phyloP scores from a whole-genome alignment of 2,329 filamentous ascomycete genomes.

The Emergomyces orientalis region DNA sequence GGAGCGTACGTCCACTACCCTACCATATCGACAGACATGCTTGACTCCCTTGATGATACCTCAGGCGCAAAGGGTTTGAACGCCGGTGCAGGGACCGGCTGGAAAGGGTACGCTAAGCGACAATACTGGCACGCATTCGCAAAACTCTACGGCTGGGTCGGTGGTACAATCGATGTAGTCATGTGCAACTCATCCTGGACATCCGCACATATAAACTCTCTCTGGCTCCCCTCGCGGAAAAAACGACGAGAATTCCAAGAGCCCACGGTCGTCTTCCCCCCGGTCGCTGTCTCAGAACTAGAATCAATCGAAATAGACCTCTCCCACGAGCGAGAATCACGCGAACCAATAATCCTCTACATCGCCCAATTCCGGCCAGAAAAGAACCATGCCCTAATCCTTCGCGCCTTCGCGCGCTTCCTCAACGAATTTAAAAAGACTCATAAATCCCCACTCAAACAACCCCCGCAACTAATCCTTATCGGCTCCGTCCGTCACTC shows the following conservation, averaged over 20 bases:
- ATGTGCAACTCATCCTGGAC: constrained; percentile 99
- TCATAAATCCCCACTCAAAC: constrained; percentile 14
- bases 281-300: constrained; percentile 80
- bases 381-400: constrained; percentile 85
- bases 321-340: constrained; percentile 54
- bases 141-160: constrained; percentile 68
- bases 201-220: constrained; percentile 64
- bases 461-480: constrained; percentile 58
- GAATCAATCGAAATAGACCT: constrained; percentile 61
- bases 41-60: constrained; percentile 63
- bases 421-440: constrained; percentile 45
- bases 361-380: constrained; percentile 97
- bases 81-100: constrained; percentile 67
- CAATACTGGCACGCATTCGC: constrained; percentile 85
- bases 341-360: constrained; percentile 70
- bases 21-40: constrained; percentile 97
- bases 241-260: constrained; percentile 37
- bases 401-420: constrained; percentile 75
- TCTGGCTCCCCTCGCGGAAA: constrained; percentile 57
- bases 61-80: constrained; percentile 65
- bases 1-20: constrained; percentile 96
- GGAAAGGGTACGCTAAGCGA: constrained; percentile 62
- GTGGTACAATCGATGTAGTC: constrained; percentile 76
- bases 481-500: constrained; percentile 82
- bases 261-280: constrained; percentile 71